Percentiles rank a stretch among this genome's conserved stretches.
Evolutionary conservation across 2,329 filamentous ascomycete species (phyloP).

Genomic region (Colletotrichum sp.): DNA sequence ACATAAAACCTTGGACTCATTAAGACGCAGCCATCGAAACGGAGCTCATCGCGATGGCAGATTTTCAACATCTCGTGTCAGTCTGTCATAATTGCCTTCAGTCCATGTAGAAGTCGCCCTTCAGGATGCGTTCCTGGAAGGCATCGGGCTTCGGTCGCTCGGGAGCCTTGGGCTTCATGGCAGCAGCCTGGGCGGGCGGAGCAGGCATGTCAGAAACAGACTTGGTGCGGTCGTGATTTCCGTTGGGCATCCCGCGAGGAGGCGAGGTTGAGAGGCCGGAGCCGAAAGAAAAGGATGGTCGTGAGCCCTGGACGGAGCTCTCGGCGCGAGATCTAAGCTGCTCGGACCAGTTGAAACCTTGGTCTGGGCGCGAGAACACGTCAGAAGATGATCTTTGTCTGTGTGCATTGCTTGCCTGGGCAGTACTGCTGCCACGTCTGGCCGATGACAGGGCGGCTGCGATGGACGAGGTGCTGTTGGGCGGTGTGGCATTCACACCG

Average conservation of each 20-base stretch:
- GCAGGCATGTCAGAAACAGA: conserved; percentile 70
- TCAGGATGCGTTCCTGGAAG: conserved; percentile 95
- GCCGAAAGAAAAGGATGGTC: conserved; percentile 65
- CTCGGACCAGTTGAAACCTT: conserved; percentile 95
- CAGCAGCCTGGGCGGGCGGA: conserved; percentile 56
- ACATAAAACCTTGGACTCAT: not conserved
- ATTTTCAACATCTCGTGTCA: not conserved
- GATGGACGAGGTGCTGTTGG: conserved; percentile 34
- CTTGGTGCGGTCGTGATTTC: conserved; percentile 69
- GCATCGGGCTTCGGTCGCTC: conserved; percentile 80
- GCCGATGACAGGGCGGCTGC: conserved; percentile 37
- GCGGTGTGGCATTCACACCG: conserved; percentile 28
- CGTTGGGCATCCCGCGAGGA: conserved; percentile 38
- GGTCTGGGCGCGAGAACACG: conserved; percentile 72
- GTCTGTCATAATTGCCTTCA: conserved; percentile 45
- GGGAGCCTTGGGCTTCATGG: conserved; percentile 48
- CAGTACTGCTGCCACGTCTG: conserved; percentile 42
- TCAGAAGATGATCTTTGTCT: conserved; percentile 68
- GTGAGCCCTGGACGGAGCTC: conserved; percentile 68
- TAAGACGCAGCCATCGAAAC: not conserved
- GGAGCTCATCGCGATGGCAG: not conserved
- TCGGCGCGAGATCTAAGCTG: conserved; percentile 92
- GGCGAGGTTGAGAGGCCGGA: conserved; percentile 47
- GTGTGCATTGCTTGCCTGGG: conserved; percentile 66
- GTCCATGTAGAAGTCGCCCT: conserved; percentile 99